phyloP scores from a whole-genome alignment of 1,284 basidiomycete genomes.

The Sutorius eximius region DNA sequence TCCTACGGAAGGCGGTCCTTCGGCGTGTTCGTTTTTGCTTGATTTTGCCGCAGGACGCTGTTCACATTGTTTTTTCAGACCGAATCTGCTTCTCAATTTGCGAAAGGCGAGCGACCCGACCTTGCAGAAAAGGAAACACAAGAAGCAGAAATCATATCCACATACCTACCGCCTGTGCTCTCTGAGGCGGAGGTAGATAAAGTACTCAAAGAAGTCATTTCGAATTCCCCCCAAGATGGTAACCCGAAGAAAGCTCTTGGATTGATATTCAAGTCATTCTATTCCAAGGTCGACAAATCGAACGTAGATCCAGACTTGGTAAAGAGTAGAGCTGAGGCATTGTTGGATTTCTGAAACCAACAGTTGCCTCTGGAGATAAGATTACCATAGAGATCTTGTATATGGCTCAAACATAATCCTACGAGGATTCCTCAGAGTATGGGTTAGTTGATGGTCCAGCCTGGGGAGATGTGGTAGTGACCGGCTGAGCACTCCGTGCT shows the following conservation, averaged over 20 bases:
- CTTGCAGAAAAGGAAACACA: constrained; percentile 61
- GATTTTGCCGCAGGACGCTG: not conserved
- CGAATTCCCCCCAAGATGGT: constrained; percentile 27
- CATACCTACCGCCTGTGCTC: constrained; percentile 60
- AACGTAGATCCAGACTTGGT: constrained; percentile 58
- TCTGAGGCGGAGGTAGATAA: constrained; percentile 54
- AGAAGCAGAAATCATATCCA: constrained; percentile 55
- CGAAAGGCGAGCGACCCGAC: constrained; percentile 57
- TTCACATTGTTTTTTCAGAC: constrained; percentile 39
- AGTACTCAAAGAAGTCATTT: constrained; percentile 45
- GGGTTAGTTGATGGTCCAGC: constrained; percentile 1
- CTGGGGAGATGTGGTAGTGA: not conserved
- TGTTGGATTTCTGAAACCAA: constrained; percentile 33
- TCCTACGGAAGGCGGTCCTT: constrained; percentile 58
- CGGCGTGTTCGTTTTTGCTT: constrained; percentile 51
- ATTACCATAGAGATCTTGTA: constrained; percentile 5
- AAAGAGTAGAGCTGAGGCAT: constrained; percentile 46
- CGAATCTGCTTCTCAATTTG: constrained; percentile 59
- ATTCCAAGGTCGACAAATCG: constrained; percentile 57
- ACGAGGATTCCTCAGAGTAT: not conserved
- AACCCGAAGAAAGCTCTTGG: constrained; percentile 45
- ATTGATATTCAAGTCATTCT: constrained; percentile 61
- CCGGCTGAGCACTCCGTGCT: constrained; percentile 4
- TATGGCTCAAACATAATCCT: not conserved
- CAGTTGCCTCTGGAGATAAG: not conserved